Evolutionary conservation across 257 asterid genomes (phyloP), one percentile per base, ranked within the genome.

Genomic region (Euphrasia confusa): DNA sequence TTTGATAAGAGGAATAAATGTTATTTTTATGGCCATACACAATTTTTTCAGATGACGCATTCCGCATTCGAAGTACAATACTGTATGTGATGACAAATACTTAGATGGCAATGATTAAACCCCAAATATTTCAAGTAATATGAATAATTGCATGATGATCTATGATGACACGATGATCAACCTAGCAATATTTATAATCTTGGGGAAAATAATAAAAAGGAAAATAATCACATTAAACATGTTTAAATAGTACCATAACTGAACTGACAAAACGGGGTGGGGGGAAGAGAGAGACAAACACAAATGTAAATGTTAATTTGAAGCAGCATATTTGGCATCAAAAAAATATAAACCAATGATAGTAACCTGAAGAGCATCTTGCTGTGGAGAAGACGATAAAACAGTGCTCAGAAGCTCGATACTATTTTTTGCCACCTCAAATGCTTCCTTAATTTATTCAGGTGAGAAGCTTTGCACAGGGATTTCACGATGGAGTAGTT

Each of bases 401-500:
- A 21, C 24, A 61, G 99, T 89, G 72, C 84, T 69, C 58, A 93
- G 89, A 68, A 93, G 94, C 84, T 93, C 99, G 15, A 93, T 60
- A 66, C 97, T 93, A 79, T 93, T 93, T 78, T 95, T 81, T 63
- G 97, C 99, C 60, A 89, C 94, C 61, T 93, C 97, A 70, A 93
- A 89, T 62, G 96, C 94, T 79, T 93, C 99, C 79, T 87, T 93
- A 12, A 82, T 82, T 66, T 87, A 94, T 21, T 21, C 24, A 21
- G 24, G 24, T 21, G 24, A 21, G 24, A 21, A 21, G 24, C 24
- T 21, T 21, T 21, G 24, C 24, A 21, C 24, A 21, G 24, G 24
- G 24, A 21, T 21, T 21, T 21, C 24, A 21, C 24, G 77, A 67
- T 81, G 86, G 61, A 78, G 60, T 54, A 80, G 95, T 61, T 75